A percentile compares a stretch with the other conserved stretches of the same genome.
Evolutionary conservation across 1,139 yeast species (phyloP).

Genomic region (Pichia sp.): DNA sequence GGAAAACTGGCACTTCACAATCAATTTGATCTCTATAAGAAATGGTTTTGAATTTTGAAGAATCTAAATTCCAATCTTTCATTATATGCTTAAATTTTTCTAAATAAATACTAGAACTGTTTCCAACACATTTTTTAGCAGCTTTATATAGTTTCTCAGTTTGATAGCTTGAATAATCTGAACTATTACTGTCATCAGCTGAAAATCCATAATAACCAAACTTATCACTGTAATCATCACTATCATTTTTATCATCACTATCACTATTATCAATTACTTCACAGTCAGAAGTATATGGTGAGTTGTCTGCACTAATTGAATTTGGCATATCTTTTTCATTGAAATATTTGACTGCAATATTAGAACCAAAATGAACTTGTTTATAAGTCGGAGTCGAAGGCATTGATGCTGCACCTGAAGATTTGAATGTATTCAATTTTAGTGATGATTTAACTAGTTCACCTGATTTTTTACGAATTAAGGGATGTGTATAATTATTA

Average conservation of each 20-base stretch:
- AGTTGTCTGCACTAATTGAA: conserved; percentile 61
- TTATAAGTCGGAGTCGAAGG: conserved; percentile 66
- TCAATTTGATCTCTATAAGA: conserved; percentile 37
- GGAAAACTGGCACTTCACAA: conserved; percentile 44
- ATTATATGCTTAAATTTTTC: conserved; percentile 20
- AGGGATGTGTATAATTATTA: conserved; percentile 18
- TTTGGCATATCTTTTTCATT: conserved; percentile 65
- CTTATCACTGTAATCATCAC: neutral
- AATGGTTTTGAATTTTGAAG: conserved; percentile 27
- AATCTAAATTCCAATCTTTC: conserved; percentile 45
- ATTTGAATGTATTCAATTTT: conserved; percentile 38
- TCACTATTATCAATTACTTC: conserved; percentile 25
- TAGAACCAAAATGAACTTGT: conserved; percentile 66
- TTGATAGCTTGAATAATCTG: neutral
- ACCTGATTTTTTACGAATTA: conserved; percentile 37
- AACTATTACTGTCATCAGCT: neutral
- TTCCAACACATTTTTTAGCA: conserved; percentile 23
- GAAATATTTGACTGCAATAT: conserved; percentile 68
- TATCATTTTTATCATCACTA: conserved; percentile 16
- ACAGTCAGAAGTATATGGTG: conserved; percentile 40
- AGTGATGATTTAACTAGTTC: conserved; percentile 73
- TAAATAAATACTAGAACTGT: conserved; percentile 4
- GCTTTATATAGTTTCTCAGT: conserved; percentile 15
- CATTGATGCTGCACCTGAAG: conserved; percentile 45
- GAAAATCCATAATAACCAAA: conserved; percentile 1